Evolutionary conservation across 2,329 filamentous ascomycete genomes (phyloP).

Genomic region (Colletotrichum sp.): DNA sequence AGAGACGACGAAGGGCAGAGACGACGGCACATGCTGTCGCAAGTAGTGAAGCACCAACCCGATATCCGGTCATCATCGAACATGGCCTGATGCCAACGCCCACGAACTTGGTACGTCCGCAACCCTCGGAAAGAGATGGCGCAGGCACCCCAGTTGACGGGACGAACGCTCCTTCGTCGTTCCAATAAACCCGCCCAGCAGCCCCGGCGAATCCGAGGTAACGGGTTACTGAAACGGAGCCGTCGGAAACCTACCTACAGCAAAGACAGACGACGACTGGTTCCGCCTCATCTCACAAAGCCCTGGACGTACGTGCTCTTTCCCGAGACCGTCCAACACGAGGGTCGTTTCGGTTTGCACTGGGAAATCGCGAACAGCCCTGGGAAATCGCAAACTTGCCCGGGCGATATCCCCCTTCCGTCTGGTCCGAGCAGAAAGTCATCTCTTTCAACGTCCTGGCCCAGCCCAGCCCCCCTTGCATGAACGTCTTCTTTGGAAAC

Average conservation of each 20-base stretch:
- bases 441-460: background rate
- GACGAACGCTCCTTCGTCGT: background rate
- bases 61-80: background rate
- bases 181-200: background rate
- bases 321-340: background rate
- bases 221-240: background rate
- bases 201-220: background rate
- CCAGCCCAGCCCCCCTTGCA: background rate
- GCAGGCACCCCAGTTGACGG: background rate
- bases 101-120: background rate
- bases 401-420: background rate
- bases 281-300: background rate
- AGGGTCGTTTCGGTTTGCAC: background rate
- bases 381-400: background rate
- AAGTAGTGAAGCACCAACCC: background rate
- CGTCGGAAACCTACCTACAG: background rate
- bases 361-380: background rate
- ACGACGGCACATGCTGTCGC: background rate
- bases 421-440: background rate
- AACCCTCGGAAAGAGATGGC: background rate
- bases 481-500: background rate
- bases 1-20: background rate
- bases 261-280: background rate
- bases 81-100: background rate
- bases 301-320: background rate